Conservation (phyloP, 1,284 basidiomycete genomes). For the Xanthoconium separans region DNA sequence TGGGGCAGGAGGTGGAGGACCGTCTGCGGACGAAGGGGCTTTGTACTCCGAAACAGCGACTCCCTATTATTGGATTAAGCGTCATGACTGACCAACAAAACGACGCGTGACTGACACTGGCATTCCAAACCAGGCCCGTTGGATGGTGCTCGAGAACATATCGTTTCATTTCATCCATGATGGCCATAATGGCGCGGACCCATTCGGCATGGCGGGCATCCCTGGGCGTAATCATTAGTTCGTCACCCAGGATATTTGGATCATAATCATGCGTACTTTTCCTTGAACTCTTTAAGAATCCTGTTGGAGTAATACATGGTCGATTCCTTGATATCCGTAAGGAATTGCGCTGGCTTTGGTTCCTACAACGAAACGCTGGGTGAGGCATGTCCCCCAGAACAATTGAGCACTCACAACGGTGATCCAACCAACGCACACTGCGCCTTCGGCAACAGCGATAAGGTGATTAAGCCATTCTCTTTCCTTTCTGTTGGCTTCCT, state of each 20-base stretch:
- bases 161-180: conserved; percentile 79
- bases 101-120: conserved; percentile 52
- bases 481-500: conserved; percentile 82
- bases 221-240: conserved; percentile 42
- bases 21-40: conserved; percentile 34
- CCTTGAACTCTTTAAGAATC: conserved; percentile 92
- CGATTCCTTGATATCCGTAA: conserved; percentile 87
- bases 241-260: background rate
- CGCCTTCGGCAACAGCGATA: conserved; percentile 80
- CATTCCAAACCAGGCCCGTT: conserved; percentile 90
- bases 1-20: conserved; percentile 31
- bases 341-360: conserved; percentile 79
- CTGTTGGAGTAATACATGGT: conserved; percentile 90
- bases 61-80: conserved; percentile 46
- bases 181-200: conserved; percentile 71
- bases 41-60: conserved; percentile 59
- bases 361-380: conserved; percentile 44
- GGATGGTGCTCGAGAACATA: conserved; percentile 90
- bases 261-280: conserved; percentile 58
- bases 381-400: conserved; percentile 4
- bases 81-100: background rate
- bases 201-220: conserved; percentile 90
- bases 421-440: conserved; percentile 91
- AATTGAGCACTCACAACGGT: conserved; percentile 60
- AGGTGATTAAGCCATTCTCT: conserved; percentile 85